Percentiles rank a stretch among this genome's conserved stretches.
phyloP scores from a whole-genome alignment of 1,139 yeast species.

The Candida sojae region DNA sequence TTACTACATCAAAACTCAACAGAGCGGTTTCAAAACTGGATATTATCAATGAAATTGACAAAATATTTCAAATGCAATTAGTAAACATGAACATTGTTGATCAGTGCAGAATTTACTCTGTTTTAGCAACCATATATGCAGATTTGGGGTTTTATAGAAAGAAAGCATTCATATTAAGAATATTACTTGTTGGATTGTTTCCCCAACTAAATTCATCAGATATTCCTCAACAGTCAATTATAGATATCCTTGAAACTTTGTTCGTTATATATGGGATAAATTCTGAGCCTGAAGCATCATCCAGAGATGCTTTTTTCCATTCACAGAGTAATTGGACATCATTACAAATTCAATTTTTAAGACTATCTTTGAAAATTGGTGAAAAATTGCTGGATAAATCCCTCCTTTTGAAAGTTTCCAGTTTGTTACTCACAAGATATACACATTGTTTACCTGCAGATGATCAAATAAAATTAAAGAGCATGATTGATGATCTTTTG shows the following conservation, averaged over 20 bases:
- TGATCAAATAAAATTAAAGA: conserved; percentile 35
- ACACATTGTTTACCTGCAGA: conserved; percentile 46
- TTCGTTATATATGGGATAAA: conserved; percentile 45
- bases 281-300: conserved; percentile 27
- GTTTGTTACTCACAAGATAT: conserved; percentile 56
- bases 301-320: conserved; percentile 23
- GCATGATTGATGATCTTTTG: conserved; percentile 24
- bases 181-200: conserved; percentile 53
- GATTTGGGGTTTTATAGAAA: conserved; percentile 66
- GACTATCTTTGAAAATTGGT: conserved; percentile 55
- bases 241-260: conserved; percentile 40
- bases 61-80: conserved; percentile 39
- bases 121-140: conserved; percentile 66
- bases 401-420: conserved; percentile 49
- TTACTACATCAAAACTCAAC: conserved; percentile 19
- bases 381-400: conserved; percentile 50
- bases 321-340: conserved; percentile 49
- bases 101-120: conserved; percentile 63
- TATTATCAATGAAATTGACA: conserved; percentile 53
- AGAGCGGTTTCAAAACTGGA: conserved; percentile 34
- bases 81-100: conserved; percentile 49
- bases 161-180: conserved; percentile 66
- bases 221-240: conserved; percentile 14
- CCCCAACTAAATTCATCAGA: conserved; percentile 34
- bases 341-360: conserved; percentile 58